phyloP scores from a whole-genome alignment of 2,329 filamentous ascomycete genomes.

The Sporothrix sp. region DNA sequence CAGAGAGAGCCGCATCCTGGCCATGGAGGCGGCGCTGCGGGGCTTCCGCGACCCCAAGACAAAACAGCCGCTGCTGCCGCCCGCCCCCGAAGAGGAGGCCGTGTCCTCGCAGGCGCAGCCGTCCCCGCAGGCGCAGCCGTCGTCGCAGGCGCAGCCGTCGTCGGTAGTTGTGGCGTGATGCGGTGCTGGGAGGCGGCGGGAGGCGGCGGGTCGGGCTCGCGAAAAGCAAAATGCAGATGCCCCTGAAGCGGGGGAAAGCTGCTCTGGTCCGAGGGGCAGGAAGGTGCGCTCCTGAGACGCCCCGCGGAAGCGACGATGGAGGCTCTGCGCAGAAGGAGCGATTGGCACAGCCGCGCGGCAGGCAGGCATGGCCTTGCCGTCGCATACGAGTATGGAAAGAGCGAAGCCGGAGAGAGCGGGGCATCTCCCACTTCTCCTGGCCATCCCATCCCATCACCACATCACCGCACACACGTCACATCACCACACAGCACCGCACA shows the following conservation, averaged over 20 bases:
- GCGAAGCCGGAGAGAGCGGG: background rate
- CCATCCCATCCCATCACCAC: background rate
- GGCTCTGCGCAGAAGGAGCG: no score
- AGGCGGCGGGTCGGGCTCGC: background rate
- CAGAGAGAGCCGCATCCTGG: constrained; percentile 36
- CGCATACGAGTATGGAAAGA: background rate
- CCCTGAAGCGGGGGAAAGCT: background rate
- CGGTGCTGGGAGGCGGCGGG: background rate
- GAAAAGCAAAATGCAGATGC: background rate
- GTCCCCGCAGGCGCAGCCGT: no score
- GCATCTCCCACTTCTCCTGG: background rate
- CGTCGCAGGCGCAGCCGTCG: constrained; percentile 16
- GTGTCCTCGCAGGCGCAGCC: no score
- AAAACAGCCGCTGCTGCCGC: constrained; percentile 42
- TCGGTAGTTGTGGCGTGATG: background rate
- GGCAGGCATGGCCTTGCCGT: no score
- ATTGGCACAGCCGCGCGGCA: no score
- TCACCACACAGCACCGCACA: background rate
- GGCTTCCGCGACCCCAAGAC: constrained; percentile 46
- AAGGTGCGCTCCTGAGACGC: no score
- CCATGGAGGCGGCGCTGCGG: constrained; percentile 45
- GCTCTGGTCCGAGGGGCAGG: no score
- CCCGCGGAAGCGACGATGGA: no score
- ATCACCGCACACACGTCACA: background rate
- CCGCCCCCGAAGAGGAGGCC: constrained; percentile 5